phyloP scores from a whole-genome alignment of 305 asterid species.

The Ruellia speciosa region DNA sequence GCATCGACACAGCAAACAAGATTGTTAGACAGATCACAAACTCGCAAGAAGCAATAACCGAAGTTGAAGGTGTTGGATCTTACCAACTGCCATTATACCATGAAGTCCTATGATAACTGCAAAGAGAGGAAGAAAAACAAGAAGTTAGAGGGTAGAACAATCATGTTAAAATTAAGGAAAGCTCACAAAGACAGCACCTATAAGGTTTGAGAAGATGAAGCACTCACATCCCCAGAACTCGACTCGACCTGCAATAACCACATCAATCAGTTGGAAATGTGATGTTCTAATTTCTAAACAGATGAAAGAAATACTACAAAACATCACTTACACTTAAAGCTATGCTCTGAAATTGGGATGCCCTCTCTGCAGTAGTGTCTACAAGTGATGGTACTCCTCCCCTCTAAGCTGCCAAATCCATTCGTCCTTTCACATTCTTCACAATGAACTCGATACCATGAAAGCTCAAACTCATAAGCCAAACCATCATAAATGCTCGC shows the following conservation, averaged over 20 bases:
- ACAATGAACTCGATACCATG: conserved; percentile 33
- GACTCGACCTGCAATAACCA: conserved; percentile 10
- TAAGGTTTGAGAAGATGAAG: background rate
- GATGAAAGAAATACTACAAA: background rate
- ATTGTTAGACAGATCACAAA: background rate
- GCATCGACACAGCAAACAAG: background rate
- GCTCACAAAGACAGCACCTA: background rate
- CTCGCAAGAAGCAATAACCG: background rate
- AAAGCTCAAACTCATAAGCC: background rate
- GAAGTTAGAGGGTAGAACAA: background rate
- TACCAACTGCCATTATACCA: conserved; percentile 25
- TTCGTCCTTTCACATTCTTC: conserved; percentile 21
- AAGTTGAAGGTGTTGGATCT: background rate
- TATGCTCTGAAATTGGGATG: conserved; percentile 19
- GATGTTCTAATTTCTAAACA: too few species aligned
- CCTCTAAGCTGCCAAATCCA: conserved; percentile 25
- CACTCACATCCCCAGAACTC: conserved; percentile 30
- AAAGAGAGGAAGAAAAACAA: background rate
- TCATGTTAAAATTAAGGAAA: background rate
- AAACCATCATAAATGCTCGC: too few species aligned
- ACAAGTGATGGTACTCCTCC: background rate
- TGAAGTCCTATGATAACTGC: conserved; percentile 8
- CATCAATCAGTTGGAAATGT: too few species aligned
- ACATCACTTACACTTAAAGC: conserved; percentile 25
- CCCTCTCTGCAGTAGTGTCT: conserved; percentile 14